These are phyloP conservation scores for Canavalia ensiformis DNA, from an alignment of 306 rosid genomes.

Conservation along the genomic window DNA sequence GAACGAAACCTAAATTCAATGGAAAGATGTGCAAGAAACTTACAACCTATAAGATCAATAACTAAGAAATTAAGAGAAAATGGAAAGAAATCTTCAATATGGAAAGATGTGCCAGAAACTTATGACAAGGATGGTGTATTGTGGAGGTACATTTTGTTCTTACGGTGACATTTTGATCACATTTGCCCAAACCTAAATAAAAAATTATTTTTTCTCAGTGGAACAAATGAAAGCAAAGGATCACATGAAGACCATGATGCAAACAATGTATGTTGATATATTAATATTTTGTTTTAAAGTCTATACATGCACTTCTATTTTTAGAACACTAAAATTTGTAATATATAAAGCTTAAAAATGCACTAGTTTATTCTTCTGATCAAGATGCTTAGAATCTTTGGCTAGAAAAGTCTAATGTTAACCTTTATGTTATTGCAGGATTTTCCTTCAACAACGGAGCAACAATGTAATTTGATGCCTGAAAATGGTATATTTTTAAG, in stretches of 20 bases:
- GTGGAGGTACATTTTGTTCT: constrained; percentile 53
- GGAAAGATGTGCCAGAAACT: background rate
- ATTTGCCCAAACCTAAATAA: constrained; percentile 37
- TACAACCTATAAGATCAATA: constrained; percentile 37
- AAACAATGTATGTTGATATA: constrained; percentile 51
- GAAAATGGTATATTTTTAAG: constrained; percentile 54
- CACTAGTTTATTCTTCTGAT: constrained; percentile 16
- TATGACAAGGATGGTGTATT: constrained; percentile 37
- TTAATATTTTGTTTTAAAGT: background rate
- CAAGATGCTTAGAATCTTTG: constrained; percentile 18
- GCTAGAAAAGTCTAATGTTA: background rate
- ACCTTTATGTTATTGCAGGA: constrained; percentile 49
- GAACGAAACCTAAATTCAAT: constrained; percentile 39
- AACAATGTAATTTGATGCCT: constrained; percentile 37
- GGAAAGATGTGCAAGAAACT: constrained; percentile 38
- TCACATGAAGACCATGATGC: constrained; percentile 43
- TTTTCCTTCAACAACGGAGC: constrained; percentile 43
- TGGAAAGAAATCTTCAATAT: constrained; percentile 37
- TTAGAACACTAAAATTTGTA: background rate
- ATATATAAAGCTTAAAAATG: constrained; percentile 31
- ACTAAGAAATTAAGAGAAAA: constrained; percentile 37
- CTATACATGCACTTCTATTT: constrained; percentile 1
- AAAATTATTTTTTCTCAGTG: constrained; percentile 39
- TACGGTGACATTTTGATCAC: constrained; percentile 27
- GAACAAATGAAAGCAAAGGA: constrained; percentile 48